A percentile compares a stretch with the other conserved stretches of the same genome.
phyloP scores from a whole-genome alignment of 2,329 filamentous ascomycete genomes.

The Arachnomyces sp. region DNA sequence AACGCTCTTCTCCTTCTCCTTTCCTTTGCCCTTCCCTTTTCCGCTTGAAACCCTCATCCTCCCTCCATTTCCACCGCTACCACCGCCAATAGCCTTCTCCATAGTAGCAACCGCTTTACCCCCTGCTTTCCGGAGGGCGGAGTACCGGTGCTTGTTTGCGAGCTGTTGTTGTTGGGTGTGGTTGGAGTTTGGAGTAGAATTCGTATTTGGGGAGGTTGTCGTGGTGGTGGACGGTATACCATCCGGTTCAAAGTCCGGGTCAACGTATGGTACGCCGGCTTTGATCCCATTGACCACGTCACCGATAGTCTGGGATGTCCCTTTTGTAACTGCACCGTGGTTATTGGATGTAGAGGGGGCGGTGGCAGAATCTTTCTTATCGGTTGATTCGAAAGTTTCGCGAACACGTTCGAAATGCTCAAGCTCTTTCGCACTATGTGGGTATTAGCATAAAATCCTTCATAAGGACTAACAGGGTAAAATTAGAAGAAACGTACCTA shows the following conservation, averaged over 20 bases:
- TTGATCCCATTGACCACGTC: conserved; percentile 31
- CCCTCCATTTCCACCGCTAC: background rate
- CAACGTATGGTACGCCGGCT: conserved; percentile 16
- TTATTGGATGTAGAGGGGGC: conserved; percentile 20
- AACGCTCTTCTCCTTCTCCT: conserved; percentile 13
- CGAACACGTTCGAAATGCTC: conserved; percentile 84
- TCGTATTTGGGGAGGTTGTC: conserved; percentile 12
- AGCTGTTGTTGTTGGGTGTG: conserved; percentile 1
- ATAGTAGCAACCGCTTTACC: conserved; percentile 21
- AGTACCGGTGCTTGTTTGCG: background rate
- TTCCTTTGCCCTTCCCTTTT: conserved; percentile 32
- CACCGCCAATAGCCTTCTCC: conserved; percentile 26
- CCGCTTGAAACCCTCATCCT: conserved; percentile 20
- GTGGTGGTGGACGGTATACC: conserved; percentile 17
- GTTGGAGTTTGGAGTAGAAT: conserved; percentile 19
- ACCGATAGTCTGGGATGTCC: conserved; percentile 26
- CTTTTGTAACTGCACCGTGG: conserved; percentile 5
- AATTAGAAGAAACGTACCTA: conserved; percentile 31
- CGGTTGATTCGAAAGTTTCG: conserved; percentile 64
- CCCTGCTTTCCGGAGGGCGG: background rate
- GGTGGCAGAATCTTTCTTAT: conserved; percentile 31
- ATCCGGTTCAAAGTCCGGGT: conserved; percentile 9
- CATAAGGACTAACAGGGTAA: background rate
- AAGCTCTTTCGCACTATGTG: conserved; percentile 70
- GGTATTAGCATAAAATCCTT: conserved; percentile 17